These are phyloP conservation scores for Fraxinus sp. DNA, from an alignment of 305 asterid genomes.

Conservation along the genomic window DNA sequence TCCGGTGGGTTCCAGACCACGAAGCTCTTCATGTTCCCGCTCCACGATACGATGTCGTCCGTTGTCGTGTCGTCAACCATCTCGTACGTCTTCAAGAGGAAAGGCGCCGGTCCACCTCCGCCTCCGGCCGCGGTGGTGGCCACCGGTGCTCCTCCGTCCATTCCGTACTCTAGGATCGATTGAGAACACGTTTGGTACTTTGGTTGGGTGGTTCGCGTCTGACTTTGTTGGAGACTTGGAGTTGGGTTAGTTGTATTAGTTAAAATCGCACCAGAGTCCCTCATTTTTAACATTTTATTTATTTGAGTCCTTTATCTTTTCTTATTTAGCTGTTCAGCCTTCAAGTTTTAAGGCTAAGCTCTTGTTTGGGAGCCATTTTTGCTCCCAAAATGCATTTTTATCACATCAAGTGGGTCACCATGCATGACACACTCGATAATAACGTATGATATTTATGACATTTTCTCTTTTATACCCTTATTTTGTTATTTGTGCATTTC, in stretches of 20 bases:
- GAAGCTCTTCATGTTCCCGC: conserved; percentile 62
- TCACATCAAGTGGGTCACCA: neutral
- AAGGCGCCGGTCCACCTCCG: conserved; percentile 87
- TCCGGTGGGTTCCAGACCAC: conserved; percentile 96
- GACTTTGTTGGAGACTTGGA: neutral
- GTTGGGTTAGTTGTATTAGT: neutral
- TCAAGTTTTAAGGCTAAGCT: neutral
- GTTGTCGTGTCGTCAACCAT: conserved; percentile 84
- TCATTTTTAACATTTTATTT: neutral
- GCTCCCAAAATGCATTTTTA: neutral
- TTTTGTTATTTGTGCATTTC: too few species aligned
- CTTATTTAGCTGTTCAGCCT: neutral
- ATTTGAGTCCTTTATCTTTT: neutral
- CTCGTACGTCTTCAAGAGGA: conserved; percentile 81
- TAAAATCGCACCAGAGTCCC: neutral
- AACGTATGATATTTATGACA: neutral
- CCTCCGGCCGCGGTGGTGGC: conserved; percentile 19
- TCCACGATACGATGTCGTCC: conserved; percentile 83
- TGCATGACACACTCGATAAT: neutral
- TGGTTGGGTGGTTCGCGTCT: neutral
- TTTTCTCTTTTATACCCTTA: too few species aligned
- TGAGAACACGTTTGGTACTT: neutral
- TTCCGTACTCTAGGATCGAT: conserved; percentile 12
- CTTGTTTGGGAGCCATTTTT: neutral
- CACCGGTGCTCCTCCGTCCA: conserved; percentile 51